Evolutionary conservation across 2,329 filamentous ascomycete species (phyloP).

Genomic region (Penicillium sp.): DNA sequence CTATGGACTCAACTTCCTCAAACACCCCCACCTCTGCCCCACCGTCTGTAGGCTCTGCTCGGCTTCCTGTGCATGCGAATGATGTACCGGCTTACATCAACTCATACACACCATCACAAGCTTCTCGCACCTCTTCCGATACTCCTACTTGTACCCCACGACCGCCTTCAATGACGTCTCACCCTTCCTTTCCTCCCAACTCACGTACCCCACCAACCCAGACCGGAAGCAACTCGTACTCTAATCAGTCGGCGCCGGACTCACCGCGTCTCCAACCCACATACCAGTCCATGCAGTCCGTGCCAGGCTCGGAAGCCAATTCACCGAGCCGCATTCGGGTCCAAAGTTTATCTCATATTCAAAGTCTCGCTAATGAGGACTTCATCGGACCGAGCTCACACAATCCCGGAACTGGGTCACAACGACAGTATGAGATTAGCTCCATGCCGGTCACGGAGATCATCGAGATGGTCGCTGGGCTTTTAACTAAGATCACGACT

Average conservation of each 20-base stretch:
- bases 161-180: conserved; percentile 52
- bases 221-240: conserved; percentile 24
- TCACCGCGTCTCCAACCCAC: conserved; percentile 48
- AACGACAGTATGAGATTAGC: conserved; percentile 85
- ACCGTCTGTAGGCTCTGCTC: conserved; percentile 36
- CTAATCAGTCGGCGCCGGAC: conserved; percentile 41
- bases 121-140: conserved; percentile 24
- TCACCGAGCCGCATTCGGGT: conserved; percentile 69
- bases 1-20: conserved; percentile 16
- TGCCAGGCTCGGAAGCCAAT: conserved; percentile 42
- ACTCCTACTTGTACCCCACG: conserved; percentile 18
- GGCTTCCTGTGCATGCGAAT: conserved; percentile 24
- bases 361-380: conserved; percentile 80
- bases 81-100: conserved; percentile 39
- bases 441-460: conserved; percentile 96
- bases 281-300: conserved; percentile 44
- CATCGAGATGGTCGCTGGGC: conserved; percentile 97
- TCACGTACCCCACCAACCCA: conserved; percentile 21
- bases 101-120: conserved; percentile 20
- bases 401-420: conserved; percentile 44
- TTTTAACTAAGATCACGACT: conserved; percentile 94
- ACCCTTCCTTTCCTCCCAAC: conserved; percentile 27
- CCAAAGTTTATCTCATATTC: conserved; percentile 85
- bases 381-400: conserved; percentile 54
- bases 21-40: conserved; percentile 40